Conservation (phyloP, 2,329 filamentous ascomycete genomes). For the Bipolaris gigantea region DNA sequence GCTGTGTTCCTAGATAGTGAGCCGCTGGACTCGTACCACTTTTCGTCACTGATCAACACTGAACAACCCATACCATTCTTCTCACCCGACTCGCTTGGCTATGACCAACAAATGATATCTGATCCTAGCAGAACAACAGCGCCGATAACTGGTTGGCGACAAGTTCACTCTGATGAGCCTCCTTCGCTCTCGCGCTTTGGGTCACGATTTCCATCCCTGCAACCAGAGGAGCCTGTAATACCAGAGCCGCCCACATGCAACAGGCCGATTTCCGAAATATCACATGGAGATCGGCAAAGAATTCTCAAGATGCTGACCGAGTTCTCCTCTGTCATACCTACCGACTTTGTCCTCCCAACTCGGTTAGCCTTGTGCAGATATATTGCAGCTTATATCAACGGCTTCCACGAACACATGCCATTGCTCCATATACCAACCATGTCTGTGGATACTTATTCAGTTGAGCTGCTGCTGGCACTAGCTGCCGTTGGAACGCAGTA, state of each 20-base stretch:
- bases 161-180: conserved; percentile 30
- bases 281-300: conserved; percentile 37
- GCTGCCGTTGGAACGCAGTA: conserved; percentile 70
- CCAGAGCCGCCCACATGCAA: conserved; percentile 13
- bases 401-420: conserved; percentile 63
- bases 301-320: conserved; percentile 64
- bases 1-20: conserved; percentile 46
- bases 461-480: conserved; percentile 69
- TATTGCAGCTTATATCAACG: conserved; percentile 69
- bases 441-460: conserved; percentile 63
- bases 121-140: conserved; percentile 8
- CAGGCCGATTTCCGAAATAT: conserved; percentile 40
- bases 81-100: conserved; percentile 44
- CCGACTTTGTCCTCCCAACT: conserved; percentile 68
- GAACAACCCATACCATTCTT: conserved; percentile 50
- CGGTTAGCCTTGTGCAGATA: conserved; percentile 70
- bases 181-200: conserved; percentile 45
- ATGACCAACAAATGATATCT: conserved; percentile 31
- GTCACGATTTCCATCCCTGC: conserved; percentile 45
- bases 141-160: conserved; percentile 12
- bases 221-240: conserved; percentile 39
- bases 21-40: conserved; percentile 45
- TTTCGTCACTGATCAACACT: conserved; percentile 44
- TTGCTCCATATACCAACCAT: conserved; percentile 71
- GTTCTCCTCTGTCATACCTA: conserved; percentile 62